Percentiles rank a stretch among this genome's conserved stretches.
These are phyloP conservation scores for peach (Prunus persica) DNA, from an alignment of 306 rosid genomes.

Conservation along the genomic window Prunus_persica_NCBIv2 NC_034010.1:13390501-13391000, in stretches of 20 bases:
- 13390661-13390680: not conserved
- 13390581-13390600: not conserved
- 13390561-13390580: not conserved
- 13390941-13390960: slow-evolving; percentile 98
- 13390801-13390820: not conserved
- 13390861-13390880: slow-evolving; percentile 15
- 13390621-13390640: not conserved
- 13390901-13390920: slow-evolving; percentile 92
- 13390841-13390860: slow-evolving; percentile 5
- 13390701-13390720: not conserved
- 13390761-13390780: not conserved
- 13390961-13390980: slow-evolving; percentile 91
- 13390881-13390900: slow-evolving; percentile 85
- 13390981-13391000: slow-evolving; percentile 67
- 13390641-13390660: not conserved
- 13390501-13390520: not conserved
- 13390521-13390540: not conserved
- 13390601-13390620: not conserved
- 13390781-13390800: not conserved
- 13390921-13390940: slow-evolving; percentile 95
- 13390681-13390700: not conserved
- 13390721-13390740: not conserved
- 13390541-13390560: not conserved
- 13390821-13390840: slow-evolving; percentile 3
- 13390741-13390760: not conserved